Base-by-base conservation (phyloP, 2,329 filamentous ascomycete species). In the Cladobotryum protrusum region DNA sequence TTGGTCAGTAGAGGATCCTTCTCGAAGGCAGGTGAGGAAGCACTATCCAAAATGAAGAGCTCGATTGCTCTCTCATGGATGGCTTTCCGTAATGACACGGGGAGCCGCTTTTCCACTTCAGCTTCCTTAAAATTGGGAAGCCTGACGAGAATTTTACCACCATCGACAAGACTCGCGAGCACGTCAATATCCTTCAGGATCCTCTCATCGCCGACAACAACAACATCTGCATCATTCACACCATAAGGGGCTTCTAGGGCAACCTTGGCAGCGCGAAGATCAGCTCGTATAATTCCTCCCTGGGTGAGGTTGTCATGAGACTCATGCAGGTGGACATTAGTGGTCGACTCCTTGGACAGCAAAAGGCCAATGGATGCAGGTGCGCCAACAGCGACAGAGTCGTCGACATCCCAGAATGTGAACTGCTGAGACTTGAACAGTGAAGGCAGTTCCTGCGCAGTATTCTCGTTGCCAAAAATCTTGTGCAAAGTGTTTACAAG, bases 331-430 rank as follows among this genome's bases (percentile, higher is more conserved):
- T 79, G 77, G 56, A 85, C 71, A 56, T 83, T 82, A 61, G 62
- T 77, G 68, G 72, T 87, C 67, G 72, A 87, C 67, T 79, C 90
- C 75, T 85, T 83, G 76, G 84, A 92, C 75, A 75, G 80, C 12
- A 82, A 63, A 50, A 70, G 74, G 55, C 78, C 77, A 24, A 85
- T 64, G 35, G 74, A 79, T 18, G 79, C 70, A 11, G 89, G 85
- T 1, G 89, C 83, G 52, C 75, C 74, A 46, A 78, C 76, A 46
- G 85, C 79, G 1, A 75, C 70, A 24, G 90, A 90, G 66, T 83
- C 79, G 63, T 96, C 92, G 37, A 87, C 66, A 59, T 96, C 88
- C 90, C 91, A 97, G 78, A 99, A 96, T 12, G 85, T 85, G 72
- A 93, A 97, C 69, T 97, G 87, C 67, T 88, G 79, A 17, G 84